phyloP scores from a whole-genome alignment of 768 basidiomycete genomes.

The Suillus alpinus region DNA sequence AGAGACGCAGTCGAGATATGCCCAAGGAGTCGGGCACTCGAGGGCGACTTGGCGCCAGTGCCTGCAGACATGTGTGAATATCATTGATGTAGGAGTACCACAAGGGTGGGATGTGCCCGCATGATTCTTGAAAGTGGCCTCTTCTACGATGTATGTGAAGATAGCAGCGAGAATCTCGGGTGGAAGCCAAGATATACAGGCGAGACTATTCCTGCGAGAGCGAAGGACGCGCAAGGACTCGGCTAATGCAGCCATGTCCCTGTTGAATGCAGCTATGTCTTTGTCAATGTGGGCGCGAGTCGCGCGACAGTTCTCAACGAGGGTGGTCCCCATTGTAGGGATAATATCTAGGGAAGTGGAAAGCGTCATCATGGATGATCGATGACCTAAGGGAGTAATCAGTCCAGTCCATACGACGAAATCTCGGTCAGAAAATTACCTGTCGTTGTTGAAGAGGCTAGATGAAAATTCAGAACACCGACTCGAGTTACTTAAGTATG shows the following conservation, averaged over 20 bases:
- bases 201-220: slow-evolving; percentile 14
- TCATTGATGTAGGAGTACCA: slow-evolving; percentile 28
- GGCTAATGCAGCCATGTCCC: slow-evolving; percentile 14
- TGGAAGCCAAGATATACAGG: slow-evolving; percentile 18
- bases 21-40: slow-evolving; percentile 57
- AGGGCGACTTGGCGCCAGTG: slow-evolving; percentile 57
- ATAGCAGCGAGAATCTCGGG: slow-evolving; percentile 20
- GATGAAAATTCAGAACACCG: not conserved
- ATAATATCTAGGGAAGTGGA: not conserved
- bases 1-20: slow-evolving; percentile 35
- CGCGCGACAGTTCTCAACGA: not conserved
- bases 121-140: not conserved
- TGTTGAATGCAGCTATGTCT: no score
- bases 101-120: not conserved
- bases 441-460: not conserved
- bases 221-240: slow-evolving; percentile 13
- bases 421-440: not conserved
- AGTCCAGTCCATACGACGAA: not conserved
- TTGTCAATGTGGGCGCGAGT: slow-evolving; percentile 13
- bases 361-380: not conserved
- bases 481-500: slow-evolving; percentile 12
- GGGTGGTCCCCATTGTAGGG: not conserved
- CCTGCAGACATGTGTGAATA: slow-evolving; percentile 59
- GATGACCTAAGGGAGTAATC: not conserved
- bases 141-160: slow-evolving; percentile 10